Evolutionary conservation across 2,329 filamentous ascomycete genomes (phyloP).

Genomic region (Colletotrichum siamense): DNA sequence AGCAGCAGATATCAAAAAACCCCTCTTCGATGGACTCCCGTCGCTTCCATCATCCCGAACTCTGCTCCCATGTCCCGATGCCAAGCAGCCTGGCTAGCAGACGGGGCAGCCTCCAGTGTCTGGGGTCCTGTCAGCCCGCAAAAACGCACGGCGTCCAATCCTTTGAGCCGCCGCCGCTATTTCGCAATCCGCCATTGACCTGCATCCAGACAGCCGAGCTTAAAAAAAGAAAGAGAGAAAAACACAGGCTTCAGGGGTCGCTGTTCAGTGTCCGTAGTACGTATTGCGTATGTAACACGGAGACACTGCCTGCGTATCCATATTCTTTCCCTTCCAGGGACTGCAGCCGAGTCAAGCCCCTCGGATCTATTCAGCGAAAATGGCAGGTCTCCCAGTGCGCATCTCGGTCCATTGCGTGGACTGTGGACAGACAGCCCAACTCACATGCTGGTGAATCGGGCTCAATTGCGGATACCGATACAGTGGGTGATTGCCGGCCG

Average conservation of each 20-base stretch:
- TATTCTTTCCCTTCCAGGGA: not conserved
- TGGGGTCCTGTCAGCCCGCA: conserved; percentile 6
- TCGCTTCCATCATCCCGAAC: conserved; percentile 10
- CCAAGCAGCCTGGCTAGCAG: conserved; percentile 1
- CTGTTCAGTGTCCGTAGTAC: not conserved
- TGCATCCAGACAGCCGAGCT: conserved; percentile 22
- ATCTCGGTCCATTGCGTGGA: not conserved
- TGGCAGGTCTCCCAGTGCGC: not conserved
- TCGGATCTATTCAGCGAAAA: conserved; percentile 4
- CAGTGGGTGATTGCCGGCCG: not conserved
- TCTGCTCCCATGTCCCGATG: conserved; percentile 7
- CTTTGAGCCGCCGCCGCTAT: conserved; percentile 14
- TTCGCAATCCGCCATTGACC: conserved; percentile 13
- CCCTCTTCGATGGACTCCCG: not conserved
- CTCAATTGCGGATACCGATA: not conserved
- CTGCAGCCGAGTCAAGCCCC: conserved; percentile 16
- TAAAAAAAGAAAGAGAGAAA: conserved; percentile 12
- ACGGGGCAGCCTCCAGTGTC: not conserved
- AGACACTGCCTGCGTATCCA: not conserved
- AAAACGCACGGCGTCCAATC: not conserved
- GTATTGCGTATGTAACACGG: not conserved
- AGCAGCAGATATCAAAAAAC: not conserved
- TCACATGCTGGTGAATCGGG: not conserved
- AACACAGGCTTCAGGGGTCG: conserved; percentile 11
- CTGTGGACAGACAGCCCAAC: not conserved